These are phyloP conservation scores for Ilyonectria sp. DNA, from an alignment of 2,329 filamentous ascomycete species.

Conservation along the genomic window DNA sequence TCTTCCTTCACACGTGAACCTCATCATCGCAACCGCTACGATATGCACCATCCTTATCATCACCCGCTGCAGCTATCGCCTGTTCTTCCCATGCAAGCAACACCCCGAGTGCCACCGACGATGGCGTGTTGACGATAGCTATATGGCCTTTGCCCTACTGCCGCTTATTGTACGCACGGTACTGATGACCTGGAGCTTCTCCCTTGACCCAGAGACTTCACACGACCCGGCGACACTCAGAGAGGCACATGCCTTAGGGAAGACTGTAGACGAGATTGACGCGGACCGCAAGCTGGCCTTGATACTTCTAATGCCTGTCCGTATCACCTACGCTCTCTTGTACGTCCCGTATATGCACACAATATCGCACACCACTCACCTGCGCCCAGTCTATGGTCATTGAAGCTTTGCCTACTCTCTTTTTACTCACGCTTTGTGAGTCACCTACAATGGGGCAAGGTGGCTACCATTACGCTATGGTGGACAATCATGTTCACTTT, in stretches of 20 bases:
- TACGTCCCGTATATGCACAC: slow-evolving; percentile 13
- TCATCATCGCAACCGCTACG: slow-evolving; percentile 47
- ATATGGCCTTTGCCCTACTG: slow-evolving; percentile 51
- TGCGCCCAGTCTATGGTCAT: slow-evolving; percentile 45
- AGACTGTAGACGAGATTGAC: slow-evolving; percentile 27
- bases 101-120: slow-evolving; percentile 48
- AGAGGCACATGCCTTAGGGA: too few relatives aligned
- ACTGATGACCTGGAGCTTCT: slow-evolving; percentile 43
- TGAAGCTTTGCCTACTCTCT: slow-evolving; percentile 49
- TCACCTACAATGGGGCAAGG: slow-evolving; percentile 41
- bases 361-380: not conserved
- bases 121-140: slow-evolving; percentile 52
- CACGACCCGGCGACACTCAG: not conserved
- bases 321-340: slow-evolving; percentile 51
- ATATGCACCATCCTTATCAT: slow-evolving; percentile 48
- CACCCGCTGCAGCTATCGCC: slow-evolving; percentile 47
- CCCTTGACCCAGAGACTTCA: slow-evolving; percentile 46
- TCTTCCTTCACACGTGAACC: slow-evolving; percentile 38
- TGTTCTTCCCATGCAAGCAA: slow-evolving; percentile 46
- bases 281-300: slow-evolving; percentile 41
- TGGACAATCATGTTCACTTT: not conserved
- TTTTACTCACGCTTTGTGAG: slow-evolving; percentile 51
- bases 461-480: not conserved
- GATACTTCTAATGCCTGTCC: slow-evolving; percentile 47
- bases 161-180: slow-evolving; percentile 48